Evolutionary conservation across 2,329 filamentous ascomycete genomes (phyloP).

Genomic region (Ascochyta viciae-villosae): DNA sequence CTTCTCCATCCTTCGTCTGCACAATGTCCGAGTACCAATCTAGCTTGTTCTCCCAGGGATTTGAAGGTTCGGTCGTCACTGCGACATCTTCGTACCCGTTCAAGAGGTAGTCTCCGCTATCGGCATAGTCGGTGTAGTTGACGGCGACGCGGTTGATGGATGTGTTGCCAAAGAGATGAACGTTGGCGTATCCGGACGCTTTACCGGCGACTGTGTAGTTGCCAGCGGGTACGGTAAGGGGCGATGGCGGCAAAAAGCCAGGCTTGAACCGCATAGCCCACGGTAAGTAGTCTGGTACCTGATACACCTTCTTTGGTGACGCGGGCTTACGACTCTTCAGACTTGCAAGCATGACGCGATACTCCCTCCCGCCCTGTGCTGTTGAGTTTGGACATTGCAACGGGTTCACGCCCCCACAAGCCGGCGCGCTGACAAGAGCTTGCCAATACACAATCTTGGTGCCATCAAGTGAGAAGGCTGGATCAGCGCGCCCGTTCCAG

Average conservation of each 20-base stretch:
- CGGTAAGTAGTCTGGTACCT: conserved; percentile 40
- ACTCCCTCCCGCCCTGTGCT: conserved; percentile 47
- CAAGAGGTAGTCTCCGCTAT: conserved; percentile 45
- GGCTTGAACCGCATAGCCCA: conserved; percentile 47
- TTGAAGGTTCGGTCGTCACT: conserved; percentile 4
- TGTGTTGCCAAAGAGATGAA: conserved; percentile 19
- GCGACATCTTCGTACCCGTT: conserved; percentile 49
- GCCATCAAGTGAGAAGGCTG: conserved; percentile 51
- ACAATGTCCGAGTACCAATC: conserved; percentile 52
- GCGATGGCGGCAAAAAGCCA: not conserved
- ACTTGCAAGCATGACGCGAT: conserved; percentile 54
- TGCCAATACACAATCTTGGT: conserved; percentile 56
- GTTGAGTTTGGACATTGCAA: conserved; percentile 52
- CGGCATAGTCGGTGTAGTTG: conserved; percentile 48
- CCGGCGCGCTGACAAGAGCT: conserved; percentile 47
- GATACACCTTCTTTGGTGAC: conserved; percentile 23
- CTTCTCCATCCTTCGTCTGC: conserved; percentile 38
- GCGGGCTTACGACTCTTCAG: conserved; percentile 45
- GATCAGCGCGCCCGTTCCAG: conserved; percentile 59
- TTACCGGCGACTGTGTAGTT: conserved; percentile 22
- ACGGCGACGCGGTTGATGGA: conserved; percentile 41
- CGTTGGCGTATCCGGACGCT: conserved; percentile 22
- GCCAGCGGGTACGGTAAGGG: conserved; percentile 1
- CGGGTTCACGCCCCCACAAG: conserved; percentile 55
- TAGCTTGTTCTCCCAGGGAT: conserved; percentile 32